Conservation (phyloP, 2,329 filamentous ascomycete species). For the Xylaria sp. region DNA sequence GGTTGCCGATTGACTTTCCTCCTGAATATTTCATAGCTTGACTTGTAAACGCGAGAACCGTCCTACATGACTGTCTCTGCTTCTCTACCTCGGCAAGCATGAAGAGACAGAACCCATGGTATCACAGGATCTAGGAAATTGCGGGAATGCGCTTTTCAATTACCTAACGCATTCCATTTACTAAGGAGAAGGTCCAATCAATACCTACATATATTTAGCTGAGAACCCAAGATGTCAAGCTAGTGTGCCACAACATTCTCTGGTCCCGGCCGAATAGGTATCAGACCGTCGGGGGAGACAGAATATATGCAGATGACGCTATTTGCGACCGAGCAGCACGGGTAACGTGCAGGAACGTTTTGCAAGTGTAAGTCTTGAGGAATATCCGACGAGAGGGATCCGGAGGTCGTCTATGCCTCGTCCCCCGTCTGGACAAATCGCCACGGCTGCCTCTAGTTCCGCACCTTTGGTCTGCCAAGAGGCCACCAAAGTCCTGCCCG, state of each 20-base stretch:
- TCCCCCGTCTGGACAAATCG: neutral
- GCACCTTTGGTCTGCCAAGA: slow-evolving; percentile 10
- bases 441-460: neutral
- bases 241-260: slow-evolving; percentile 29
- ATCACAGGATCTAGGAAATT: slow-evolving; percentile 1
- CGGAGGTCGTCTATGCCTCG: slow-evolving; percentile 2
- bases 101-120: neutral
- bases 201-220: slow-evolving; percentile 5
- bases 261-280: slow-evolving; percentile 8
- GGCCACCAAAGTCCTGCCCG: slow-evolving; percentile 5
- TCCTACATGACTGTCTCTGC: neutral
- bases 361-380: slow-evolving; percentile 15
- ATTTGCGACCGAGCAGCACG: slow-evolving; percentile 13
- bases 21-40: slow-evolving; percentile 8
- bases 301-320: slow-evolving; percentile 17
- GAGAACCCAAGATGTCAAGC: slow-evolving; percentile 24
- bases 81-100: neutral
- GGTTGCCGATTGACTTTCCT: neutral
- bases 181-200: slow-evolving; percentile 19
- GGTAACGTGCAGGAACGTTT: slow-evolving; percentile 12
- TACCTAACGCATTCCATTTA: slow-evolving; percentile 2
- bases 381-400: slow-evolving; percentile 24
- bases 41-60: slow-evolving; percentile 10
- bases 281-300: slow-evolving; percentile 6
- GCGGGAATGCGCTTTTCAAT: neutral